These are phyloP conservation scores for Hyaloscypha variabilis DNA, from an alignment of 495 filamentous ascomycete species.

Conservation along the genomic window DNA sequence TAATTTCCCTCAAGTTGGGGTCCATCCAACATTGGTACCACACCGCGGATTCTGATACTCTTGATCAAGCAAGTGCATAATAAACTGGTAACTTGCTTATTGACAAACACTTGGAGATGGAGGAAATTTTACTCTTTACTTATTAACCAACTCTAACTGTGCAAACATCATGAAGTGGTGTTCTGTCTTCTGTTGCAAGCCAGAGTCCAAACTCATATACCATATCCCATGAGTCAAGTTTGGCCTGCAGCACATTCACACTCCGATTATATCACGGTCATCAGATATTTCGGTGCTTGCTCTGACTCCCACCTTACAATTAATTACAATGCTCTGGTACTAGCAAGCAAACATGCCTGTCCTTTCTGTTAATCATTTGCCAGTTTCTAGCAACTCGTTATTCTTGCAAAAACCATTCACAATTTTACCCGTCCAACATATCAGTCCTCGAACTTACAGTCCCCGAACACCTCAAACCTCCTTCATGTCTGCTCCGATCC, in stretches of 20 bases:
- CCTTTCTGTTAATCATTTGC: not conserved
- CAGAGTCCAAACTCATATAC: not conserved
- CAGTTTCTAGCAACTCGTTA: not conserved
- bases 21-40: too few relatives aligned
- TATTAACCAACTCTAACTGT: not conserved
- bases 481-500: not conserved
- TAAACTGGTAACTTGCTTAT: not conserved
- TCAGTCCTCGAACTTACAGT: not conserved
- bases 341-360: not conserved
- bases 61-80: not conserved
- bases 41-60: too few relatives aligned
- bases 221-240: not conserved
- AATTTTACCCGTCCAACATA: not conserved
- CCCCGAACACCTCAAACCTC: not conserved
- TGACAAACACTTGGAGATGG: not conserved
- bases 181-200: not conserved
- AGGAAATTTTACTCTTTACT: not conserved
- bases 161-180: not conserved
- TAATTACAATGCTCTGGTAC: not conserved
- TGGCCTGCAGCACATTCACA: not conserved
- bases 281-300: not conserved
- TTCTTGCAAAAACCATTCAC: not conserved
- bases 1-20: too few relatives aligned
- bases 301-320: not conserved
- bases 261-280: not conserved